Evolutionary conservation across 306 rosid genomes (phyloP).

Genomic region (Malus sylvestris): DNA sequence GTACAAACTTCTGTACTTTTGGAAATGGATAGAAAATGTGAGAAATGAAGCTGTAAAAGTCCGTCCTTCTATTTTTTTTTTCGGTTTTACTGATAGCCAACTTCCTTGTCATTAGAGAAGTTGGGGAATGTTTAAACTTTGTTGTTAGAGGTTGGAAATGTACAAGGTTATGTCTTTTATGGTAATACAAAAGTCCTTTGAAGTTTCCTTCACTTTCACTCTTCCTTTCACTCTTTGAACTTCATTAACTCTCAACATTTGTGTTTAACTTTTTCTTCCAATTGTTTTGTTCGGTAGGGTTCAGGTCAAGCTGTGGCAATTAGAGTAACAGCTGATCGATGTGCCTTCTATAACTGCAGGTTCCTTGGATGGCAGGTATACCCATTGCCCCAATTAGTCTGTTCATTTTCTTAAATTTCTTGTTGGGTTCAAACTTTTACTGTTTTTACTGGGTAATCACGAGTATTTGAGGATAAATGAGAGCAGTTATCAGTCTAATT

Average conservation of each 20-base stretch:
- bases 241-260: background rate
- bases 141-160: background rate
- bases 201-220: background rate
- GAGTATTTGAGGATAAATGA: slow-evolving; percentile 4
- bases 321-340: slow-evolving; percentile 85
- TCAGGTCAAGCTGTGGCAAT: slow-evolving; percentile 96
- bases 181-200: background rate
- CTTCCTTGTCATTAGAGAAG: background rate
- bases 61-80: background rate
- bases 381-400: background rate
- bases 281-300: slow-evolving; percentile 39
- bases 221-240: background rate
- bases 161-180: background rate
- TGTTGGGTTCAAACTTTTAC: background rate
- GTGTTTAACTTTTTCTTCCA: background rate
- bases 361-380: slow-evolving; percentile 97
- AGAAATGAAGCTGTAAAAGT: background rate
- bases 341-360: slow-evolving; percentile 89
- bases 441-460: background rate
- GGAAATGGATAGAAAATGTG: background rate
- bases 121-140: background rate
- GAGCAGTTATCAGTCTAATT: background rate
- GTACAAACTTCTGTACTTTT: background rate
- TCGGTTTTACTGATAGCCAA: background rate
- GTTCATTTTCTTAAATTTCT: background rate